Base-by-base conservation (phyloP, 2,329 filamentous ascomycete genomes). In the Penicillium paneum region DNA sequence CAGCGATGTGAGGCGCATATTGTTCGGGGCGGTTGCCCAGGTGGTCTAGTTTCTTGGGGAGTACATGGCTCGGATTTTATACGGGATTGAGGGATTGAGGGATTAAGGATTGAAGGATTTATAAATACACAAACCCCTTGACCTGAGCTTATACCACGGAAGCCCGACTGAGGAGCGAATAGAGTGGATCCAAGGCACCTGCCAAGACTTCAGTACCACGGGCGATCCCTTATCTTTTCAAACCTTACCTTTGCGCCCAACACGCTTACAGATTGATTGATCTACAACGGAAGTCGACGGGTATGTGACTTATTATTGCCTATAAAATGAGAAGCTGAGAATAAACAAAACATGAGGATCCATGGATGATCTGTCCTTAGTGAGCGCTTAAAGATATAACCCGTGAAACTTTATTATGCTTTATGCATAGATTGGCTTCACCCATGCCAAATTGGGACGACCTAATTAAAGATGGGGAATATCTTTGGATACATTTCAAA, bases 1-100 rank as follows among this genome's bases (percentile, higher is more conserved):
- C 21, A 64, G 24, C 24, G 35, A 24, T 51, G 38, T 19, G 17
- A 44, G 15, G 11, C 47, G 21, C 57, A 60, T 56, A 19, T 31
- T 35, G 21, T 21, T 15, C 11, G 3, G 13, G 13, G 8, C 12
- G 12, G 34, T 17, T 15, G 28, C 12, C 41, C 8, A 44, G 17
- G 12, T 32, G 12, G 28, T 1, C 17, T 44, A 44, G 12, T 13
- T 31, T 10, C 11, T 21, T 21, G 28, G 15, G 8, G 13, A n/a
- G 21, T 44, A 11, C 41, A 44, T 44, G 7, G 12, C 10, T 24
- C 6, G 12, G 5, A 10, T 40, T 13, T 40, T 40, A 15, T 4
- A 5, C 2, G 38, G 38, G 13, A 43, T 31, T 13, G 26, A 17
- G 26, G n/a, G n/a, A 15, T 36, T 10, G 36, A 3, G 12, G 12